Percentiles rank a stretch among this genome's conserved stretches.
These are phyloP conservation scores for Scheffersomyces cryptocercus DNA, from an alignment of 1,139 yeast genomes.

Conservation along the genomic window DNA sequence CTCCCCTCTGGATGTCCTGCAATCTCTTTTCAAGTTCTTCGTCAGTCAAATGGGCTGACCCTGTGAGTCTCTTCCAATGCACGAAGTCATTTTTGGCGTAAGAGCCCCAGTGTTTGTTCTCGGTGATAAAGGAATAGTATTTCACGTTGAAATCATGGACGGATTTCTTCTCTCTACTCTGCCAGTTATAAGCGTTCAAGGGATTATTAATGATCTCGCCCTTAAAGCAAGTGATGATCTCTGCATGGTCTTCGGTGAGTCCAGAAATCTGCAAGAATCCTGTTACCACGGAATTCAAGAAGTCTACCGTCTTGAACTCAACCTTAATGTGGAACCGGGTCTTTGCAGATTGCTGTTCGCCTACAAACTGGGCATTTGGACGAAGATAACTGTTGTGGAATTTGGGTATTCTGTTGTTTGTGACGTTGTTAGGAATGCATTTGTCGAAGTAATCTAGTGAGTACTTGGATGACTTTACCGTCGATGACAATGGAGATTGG, in stretches of 20 bases:
- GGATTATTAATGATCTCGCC: constrained; percentile 78
- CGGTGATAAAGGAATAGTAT: constrained; percentile 41
- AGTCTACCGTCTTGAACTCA: constrained; percentile 70
- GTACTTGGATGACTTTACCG: not conserved
- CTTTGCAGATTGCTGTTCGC: constrained; percentile 74
- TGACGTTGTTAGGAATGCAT: not conserved
- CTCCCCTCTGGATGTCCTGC: constrained; percentile 30
- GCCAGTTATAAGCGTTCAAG: constrained; percentile 25
- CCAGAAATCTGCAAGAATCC: constrained; percentile 84
- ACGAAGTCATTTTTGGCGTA: constrained; percentile 68
- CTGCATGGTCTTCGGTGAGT: constrained; percentile 73
- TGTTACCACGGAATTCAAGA: constrained; percentile 59
- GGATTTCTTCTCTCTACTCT: constrained; percentile 10
- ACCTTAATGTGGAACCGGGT: constrained; percentile 69
- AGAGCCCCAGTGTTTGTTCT: constrained; percentile 58
- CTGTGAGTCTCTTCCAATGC: constrained; percentile 82
- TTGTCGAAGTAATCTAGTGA: not conserved
- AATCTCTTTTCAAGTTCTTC: constrained; percentile 26
- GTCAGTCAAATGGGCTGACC: constrained; percentile 28
- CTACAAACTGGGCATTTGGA: constrained; percentile 65
- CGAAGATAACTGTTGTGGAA: constrained; percentile 45
- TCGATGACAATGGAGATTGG: not conserved
- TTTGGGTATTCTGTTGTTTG: constrained; percentile 12
- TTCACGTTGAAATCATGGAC: constrained; percentile 33
- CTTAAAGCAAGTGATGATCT: constrained; percentile 81